These are phyloP conservation scores for Fusarium sp. DNA, from an alignment of 2,329 filamentous ascomycete genomes.

Conservation along the genomic window DNA sequence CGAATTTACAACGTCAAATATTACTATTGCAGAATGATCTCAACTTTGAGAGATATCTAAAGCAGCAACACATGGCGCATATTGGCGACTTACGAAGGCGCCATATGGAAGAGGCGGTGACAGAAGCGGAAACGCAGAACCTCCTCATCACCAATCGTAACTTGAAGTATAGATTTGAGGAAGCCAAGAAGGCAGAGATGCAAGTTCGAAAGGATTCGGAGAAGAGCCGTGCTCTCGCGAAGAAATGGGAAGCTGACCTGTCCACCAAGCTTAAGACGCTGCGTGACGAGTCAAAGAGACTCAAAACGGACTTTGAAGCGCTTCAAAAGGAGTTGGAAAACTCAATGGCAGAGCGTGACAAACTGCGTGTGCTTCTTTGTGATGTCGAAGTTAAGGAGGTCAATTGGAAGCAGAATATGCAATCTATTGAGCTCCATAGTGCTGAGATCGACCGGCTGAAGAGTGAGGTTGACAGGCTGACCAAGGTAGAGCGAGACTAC, in stretches of 20 bases:
- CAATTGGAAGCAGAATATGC: conserved; percentile 68
- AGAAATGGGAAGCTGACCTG: conserved; percentile 80
- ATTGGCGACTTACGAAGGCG: conserved; percentile 80
- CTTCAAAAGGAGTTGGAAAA: conserved; percentile 67
- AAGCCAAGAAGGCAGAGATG: conserved; percentile 74
- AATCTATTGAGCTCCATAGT: conserved; percentile 68
- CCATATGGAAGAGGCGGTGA: conserved; percentile 78
- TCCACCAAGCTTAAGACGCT: conserved; percentile 71
- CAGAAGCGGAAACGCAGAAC: conserved; percentile 84
- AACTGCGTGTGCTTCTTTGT: conserved; percentile 71
- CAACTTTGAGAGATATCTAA: conserved; percentile 84
- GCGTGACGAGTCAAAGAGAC: conserved; percentile 75
- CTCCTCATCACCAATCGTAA: conserved; percentile 79
- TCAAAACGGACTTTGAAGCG: conserved; percentile 64
- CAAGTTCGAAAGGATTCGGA: conserved; percentile 77
- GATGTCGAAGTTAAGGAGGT: conserved; percentile 75
- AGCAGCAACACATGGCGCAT: conserved; percentile 82
- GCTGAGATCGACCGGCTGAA: conserved; percentile 69
- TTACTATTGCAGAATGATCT: conserved; percentile 80
- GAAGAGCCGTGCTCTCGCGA: conserved; percentile 74
- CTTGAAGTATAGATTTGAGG: conserved; percentile 75
- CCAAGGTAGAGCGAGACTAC: conserved; percentile 68
- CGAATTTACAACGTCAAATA: conserved; percentile 76
- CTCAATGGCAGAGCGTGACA: conserved; percentile 67
- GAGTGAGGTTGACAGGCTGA: conserved; percentile 66